A percentile compares a stretch with the other conserved stretches of the same genome.
Evolutionary conservation across 2,329 filamentous ascomycete species (phyloP).

Genomic region (Piedraia hortae): DNA sequence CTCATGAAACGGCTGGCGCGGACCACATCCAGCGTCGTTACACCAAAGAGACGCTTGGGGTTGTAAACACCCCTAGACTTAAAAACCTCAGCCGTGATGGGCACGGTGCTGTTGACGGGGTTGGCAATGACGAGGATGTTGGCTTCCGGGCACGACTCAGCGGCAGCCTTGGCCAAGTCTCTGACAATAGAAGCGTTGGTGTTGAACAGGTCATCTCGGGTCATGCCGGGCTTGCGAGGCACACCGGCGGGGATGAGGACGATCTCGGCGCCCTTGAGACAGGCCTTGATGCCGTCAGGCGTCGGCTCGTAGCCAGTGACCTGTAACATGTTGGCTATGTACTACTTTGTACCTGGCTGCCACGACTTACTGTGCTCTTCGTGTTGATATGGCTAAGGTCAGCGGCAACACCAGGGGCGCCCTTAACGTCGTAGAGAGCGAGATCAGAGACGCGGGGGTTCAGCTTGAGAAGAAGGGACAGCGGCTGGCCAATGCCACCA

Average conservation of each 20-base stretch:
- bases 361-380: constrained; percentile 41
- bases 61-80: constrained; percentile 91
- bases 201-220: constrained; percentile 98
- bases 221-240: constrained; percentile 98
- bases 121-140: constrained; percentile 96
- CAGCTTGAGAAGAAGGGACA: constrained; percentile 94
- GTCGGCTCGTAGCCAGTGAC: constrained; percentile 74
- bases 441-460: constrained; percentile 86
- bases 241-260: constrained; percentile 96
- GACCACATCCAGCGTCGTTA: constrained; percentile 96
- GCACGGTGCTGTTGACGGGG: constrained; percentile 97
- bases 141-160: constrained; percentile 67
- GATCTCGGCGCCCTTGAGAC: constrained; percentile 69
- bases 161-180: constrained; percentile 85
- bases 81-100: constrained; percentile 91
- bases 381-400: constrained; percentile 99
- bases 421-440: constrained; percentile 91
- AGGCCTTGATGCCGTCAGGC: constrained; percentile 36
- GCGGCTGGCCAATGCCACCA: constrained; percentile 92
- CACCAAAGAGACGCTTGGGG: constrained; percentile 96
- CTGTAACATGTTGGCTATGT: constrained; percentile 10
- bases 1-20: constrained; percentile 94
- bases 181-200: constrained; percentile 99
- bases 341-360: constrained; percentile 1
- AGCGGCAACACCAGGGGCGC: constrained; percentile 86